phyloP scores from a whole-genome alignment of 202 grass and related monocot genomes.

The Schoenoplectus tabernaemontani region DNA sequence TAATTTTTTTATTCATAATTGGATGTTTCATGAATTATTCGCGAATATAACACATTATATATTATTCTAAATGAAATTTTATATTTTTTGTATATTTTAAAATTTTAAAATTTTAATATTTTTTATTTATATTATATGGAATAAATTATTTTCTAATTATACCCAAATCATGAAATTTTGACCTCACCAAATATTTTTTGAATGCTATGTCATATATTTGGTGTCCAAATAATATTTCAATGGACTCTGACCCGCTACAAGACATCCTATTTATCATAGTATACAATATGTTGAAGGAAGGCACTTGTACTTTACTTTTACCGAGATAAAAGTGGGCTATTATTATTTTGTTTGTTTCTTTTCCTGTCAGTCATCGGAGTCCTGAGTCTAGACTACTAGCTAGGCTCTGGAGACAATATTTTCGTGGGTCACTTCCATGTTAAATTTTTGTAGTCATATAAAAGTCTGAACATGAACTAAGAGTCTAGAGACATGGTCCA shows the following conservation, averaged over 20 bases:
- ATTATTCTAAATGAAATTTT: too few species aligned
- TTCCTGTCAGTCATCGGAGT: background rate
- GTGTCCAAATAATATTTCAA: too few species aligned
- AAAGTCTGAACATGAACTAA: conserved; percentile 25
- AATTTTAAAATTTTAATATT: too few species aligned
- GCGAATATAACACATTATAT: too few species aligned
- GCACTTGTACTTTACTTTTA: conserved; percentile 8
- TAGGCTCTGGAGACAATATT: conserved; percentile 1
- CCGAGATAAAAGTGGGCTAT: conserved; percentile 1
- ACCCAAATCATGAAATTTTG: too few species aligned
- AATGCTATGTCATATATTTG: too few species aligned
- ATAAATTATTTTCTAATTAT: too few species aligned
- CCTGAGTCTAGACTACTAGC: background rate
- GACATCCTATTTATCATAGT: background rate
- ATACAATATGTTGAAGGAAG: background rate
- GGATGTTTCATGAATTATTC: too few species aligned
- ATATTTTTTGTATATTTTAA: too few species aligned
- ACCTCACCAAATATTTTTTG: too few species aligned
- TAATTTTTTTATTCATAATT: too few species aligned
- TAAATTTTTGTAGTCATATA: conserved; percentile 8
- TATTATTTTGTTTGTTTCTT: conserved; percentile 23
- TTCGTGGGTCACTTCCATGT: conserved; percentile 16
- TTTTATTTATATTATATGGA: too few species aligned
- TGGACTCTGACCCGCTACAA: background rate
- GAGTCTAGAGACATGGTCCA: conserved; percentile 24